A percentile compares a stretch with the other conserved stretches of the same genome.
Evolutionary conservation across 768 basidiomycete genomes (phyloP).

Genomic region (Serendipita indica): DNA sequence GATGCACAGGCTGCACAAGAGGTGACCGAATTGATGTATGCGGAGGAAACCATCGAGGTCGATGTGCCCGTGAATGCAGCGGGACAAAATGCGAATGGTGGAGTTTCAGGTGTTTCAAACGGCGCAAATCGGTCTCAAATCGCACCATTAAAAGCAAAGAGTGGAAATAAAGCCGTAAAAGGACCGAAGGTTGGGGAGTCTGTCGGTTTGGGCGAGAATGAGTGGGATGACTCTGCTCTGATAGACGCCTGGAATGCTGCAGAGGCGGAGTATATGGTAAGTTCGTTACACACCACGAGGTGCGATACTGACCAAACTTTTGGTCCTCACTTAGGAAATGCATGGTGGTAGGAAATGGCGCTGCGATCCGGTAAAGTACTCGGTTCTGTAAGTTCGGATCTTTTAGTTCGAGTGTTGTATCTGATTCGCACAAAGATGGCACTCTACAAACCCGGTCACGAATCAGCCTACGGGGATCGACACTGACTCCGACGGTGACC

Average conservation of each 20-base stretch:
- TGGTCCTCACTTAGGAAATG: conserved; percentile 29
- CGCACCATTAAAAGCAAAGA: too few relatives aligned
- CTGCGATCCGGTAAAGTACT: conserved; percentile 48
- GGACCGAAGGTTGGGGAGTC: background rate
- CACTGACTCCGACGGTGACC: conserved; percentile 22
- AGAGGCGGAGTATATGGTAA: conserved; percentile 60
- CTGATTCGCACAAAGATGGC: too few relatives aligned
- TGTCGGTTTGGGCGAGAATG: conserved; percentile 32
- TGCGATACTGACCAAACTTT: conserved; percentile 6
- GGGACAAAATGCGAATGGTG: too few relatives aligned
- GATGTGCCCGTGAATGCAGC: background rate
- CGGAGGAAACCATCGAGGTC: background rate
- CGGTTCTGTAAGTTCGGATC: conserved; percentile 43
- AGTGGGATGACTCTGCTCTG: conserved; percentile 78
- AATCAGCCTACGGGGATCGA: background rate
- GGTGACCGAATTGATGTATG: background rate
- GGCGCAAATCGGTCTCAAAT: too few relatives aligned
- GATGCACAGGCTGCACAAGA: background rate
- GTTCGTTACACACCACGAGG: conserved; percentile 10
- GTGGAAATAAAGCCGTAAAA: too few relatives aligned
- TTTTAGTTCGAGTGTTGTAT: conserved; percentile 5
- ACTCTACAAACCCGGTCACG: too few relatives aligned
- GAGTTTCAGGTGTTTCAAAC: too few relatives aligned
- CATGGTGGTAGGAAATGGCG: conserved; percentile 70
- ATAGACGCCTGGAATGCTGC: conserved; percentile 78